Base-by-base conservation (phyloP, 2,329 filamentous ascomycete genomes). In the Colletotrichum viniferum region DNA sequence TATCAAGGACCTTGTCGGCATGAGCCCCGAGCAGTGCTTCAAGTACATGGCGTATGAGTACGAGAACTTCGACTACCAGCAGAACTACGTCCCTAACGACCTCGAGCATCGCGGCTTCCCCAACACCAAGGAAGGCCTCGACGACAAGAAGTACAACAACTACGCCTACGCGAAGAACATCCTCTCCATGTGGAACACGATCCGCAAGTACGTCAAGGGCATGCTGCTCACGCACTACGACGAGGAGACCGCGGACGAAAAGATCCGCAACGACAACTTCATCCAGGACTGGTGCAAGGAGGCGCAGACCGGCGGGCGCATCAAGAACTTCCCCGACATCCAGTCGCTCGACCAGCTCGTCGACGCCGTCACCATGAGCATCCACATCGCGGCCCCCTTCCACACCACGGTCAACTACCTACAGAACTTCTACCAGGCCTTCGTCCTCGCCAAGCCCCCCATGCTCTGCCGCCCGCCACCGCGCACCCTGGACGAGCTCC, bases 401-500 rank as follows among this genome's bases (percentile, higher is more conserved):
- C 87, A 90, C 79, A 88, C 84, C 5, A 85, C 88, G 7, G 84
- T 89, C 76, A 89, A 90, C 79, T 90, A 90, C 77, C 82, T 89
- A 0, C 88, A 89, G 76, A 84, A 86, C 76, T 89, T 87, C 79
- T 89, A 89, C 81, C 84, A 87, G 75, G 80, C 83, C 21, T 89
- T 89, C 77, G 87, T 89, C 7, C 77, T 84, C 58, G 84, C 85
- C 66, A 88, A 88, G 78, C 86, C 87, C 0, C 81, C 85, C 1
- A 81, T 81, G 28, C 80, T 88, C 3, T 86, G 83, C 77, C 69
- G 74, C 5, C 76, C 82, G 1, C 78, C 84, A 6, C 86, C 86
- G 0, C 73, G 63, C 10, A 80, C 73, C 3, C 80, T 85, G 6
- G 77, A 76, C 0, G 74, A 81, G 38, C 82, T 87, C 10, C 76